phyloP scores from a whole-genome alignment of 2,329 filamentous ascomycete species.

The Dendrostoma leiphaemia region DNA sequence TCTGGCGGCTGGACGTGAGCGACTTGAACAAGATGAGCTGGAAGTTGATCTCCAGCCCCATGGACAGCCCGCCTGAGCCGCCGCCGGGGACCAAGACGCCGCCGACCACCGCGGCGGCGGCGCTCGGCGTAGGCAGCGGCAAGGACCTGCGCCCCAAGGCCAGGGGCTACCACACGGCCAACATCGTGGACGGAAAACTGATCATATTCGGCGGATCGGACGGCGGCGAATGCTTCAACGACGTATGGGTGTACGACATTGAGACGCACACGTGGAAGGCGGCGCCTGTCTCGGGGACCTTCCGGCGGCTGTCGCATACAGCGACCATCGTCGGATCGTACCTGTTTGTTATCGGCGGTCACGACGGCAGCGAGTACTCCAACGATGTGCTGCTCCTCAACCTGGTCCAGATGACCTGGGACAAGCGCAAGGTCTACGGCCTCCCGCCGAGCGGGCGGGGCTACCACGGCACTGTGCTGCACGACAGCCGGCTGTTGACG shows the following conservation, averaged over 20 bases:
- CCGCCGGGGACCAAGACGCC: slow-evolving; percentile 25
- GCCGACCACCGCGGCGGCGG: slow-evolving; percentile 9
- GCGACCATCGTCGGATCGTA: slow-evolving; percentile 69
- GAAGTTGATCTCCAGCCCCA: slow-evolving; percentile 57
- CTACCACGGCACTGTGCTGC: slow-evolving; percentile 64
- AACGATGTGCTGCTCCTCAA: slow-evolving; percentile 69
- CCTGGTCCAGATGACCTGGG: slow-evolving; percentile 73
- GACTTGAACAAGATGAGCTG: slow-evolving; percentile 67
- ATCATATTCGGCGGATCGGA: slow-evolving; percentile 71
- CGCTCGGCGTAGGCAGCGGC: slow-evolving; percentile 5
- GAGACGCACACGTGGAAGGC: slow-evolving; percentile 59
- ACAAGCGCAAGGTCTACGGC: slow-evolving; percentile 64
- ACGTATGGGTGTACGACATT: slow-evolving; percentile 72
- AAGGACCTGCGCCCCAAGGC: slow-evolving; percentile 55
- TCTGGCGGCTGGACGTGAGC: slow-evolving; percentile 69
- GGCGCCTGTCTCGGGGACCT: slow-evolving; percentile 59
- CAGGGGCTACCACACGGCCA: slow-evolving; percentile 69
- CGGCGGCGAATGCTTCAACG: slow-evolving; percentile 69
- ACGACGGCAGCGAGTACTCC: slow-evolving; percentile 68
- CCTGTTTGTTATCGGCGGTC: slow-evolving; percentile 67
- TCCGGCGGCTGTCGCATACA: slow-evolving; percentile 64
- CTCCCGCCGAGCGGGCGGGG: slow-evolving; percentile 60
- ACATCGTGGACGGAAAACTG: slow-evolving; percentile 70
- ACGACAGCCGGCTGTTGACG: slow-evolving; percentile 63
- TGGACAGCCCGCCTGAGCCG: slow-evolving; percentile 15